A percentile compares a stretch with the other conserved stretches of the same genome.
Evolutionary conservation across 768 basidiomycete genomes (phyloP).

Genomic region (Kwoniella botswanensis): DNA sequence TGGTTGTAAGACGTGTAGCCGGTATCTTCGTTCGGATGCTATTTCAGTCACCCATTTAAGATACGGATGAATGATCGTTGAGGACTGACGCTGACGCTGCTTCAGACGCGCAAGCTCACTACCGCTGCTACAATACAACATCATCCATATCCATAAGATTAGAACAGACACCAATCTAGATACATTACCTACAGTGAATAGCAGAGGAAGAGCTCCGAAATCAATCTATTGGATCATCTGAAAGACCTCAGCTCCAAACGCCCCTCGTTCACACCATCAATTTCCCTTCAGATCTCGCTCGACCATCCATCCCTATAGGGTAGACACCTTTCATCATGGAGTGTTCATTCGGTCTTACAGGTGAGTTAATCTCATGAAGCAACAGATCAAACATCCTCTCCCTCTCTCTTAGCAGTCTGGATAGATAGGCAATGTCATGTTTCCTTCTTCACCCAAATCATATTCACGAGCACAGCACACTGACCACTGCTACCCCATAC

Average conservation of each 20-base stretch:
- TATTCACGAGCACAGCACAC: background rate
- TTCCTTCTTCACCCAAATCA: no score
- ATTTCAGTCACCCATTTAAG: constrained; percentile 9
- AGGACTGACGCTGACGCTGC: background rate
- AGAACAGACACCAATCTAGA: background rate
- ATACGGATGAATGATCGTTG: background rate
- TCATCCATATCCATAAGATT: no score
- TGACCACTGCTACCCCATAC: background rate
- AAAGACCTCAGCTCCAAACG: background rate
- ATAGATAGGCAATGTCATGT: no score
- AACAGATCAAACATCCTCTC: background rate
- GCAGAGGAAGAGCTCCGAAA: no score
- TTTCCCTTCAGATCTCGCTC: background rate
- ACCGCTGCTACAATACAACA: background rate
- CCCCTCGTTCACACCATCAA: background rate
- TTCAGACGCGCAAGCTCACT: constrained; percentile 16
- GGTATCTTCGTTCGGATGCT: background rate
- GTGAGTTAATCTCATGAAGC: constrained; percentile 24
- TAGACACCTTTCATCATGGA: constrained; percentile 67
- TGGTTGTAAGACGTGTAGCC: constrained; percentile 8
- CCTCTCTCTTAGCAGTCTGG: background rate
- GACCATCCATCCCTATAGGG: background rate
- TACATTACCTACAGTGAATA: no score
- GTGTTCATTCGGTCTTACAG: constrained; percentile 81
- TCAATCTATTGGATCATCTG: no score